Base-by-base conservation (phyloP, 2,329 filamentous ascomycete genomes). In the Trichoderma guizhouense region DNA sequence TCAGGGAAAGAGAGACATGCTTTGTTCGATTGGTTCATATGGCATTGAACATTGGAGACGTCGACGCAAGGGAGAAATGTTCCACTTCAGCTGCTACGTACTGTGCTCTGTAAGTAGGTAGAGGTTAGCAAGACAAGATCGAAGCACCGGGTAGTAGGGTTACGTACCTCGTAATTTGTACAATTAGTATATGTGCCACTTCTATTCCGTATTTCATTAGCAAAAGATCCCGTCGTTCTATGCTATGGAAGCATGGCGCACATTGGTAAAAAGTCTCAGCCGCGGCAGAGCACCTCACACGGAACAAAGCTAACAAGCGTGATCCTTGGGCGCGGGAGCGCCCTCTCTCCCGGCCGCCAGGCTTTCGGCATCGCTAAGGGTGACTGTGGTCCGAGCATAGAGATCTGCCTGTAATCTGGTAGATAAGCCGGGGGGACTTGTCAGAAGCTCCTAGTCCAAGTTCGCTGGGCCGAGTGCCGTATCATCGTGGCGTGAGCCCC, bases 291-390 rank as follows among this genome's bases (percentile, higher is more conserved):
- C 18, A 55, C 26, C n/a, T 51, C 3, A 28, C 24, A 32, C 57
- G 57, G 39, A 51, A 30, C 39, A 21, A 64, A 53, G 21, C 43
- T 55, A 43, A 55, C n/a, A 67, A 58, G 51, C 47, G 34, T 58
- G 39, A 47, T 53, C 51, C 34, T 64, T 47, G 61, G 36, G 18
- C 26, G 32, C 51, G 64, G 64, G 51, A 67, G 36, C 21, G 32
- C 47, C 64, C 64, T 57, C 51, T 39, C 47, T 55, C 34, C 47
- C 51, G 51, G 47, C 11, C 21, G 64, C 34, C 64, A 57, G 51
- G 64, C 51, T 57, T 57, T 57, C 34, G 64, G 64, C 47, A 67
- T 58, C 26, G 64, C 64, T 11, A 67, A 58, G 47, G 63, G 63
- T 24, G 34, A 58, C 53, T 21, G 53, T 57, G 51, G 53, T 43